Evolutionary conservation across 176 grass and related monocot genomes (phyloP).

Genomic region (Canna indica): DNA sequence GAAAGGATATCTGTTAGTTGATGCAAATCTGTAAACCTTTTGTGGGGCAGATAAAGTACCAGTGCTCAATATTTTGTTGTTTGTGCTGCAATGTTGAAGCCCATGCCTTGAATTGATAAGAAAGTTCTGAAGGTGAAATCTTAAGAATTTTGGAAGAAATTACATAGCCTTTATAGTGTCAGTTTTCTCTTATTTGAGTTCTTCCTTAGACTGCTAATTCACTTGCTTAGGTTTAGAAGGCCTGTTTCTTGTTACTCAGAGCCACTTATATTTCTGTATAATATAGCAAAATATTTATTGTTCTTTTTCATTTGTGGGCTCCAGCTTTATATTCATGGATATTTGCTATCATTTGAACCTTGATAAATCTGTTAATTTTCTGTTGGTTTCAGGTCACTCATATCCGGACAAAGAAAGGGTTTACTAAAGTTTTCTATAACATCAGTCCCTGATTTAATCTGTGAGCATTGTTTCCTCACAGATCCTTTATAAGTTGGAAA

Average conservation of each 20-base stretch:
- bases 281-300: background rate
- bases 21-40: too few species aligned
- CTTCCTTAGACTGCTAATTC: background rate
- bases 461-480: background rate
- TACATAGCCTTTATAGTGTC: too few species aligned
- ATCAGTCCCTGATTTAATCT: constrained; percentile 31
- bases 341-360: background rate
- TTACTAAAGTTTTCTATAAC: constrained; percentile 64
- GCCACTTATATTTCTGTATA: background rate
- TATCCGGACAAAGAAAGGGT: constrained; percentile 74
- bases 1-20: too few species aligned
- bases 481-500: background rate
- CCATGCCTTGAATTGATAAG: too few species aligned
- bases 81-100: too few species aligned
- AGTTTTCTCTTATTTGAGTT: background rate
- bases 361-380: background rate
- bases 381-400: constrained; percentile 45
- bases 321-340: background rate
- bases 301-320: background rate
- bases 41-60: too few species aligned
- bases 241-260: background rate
- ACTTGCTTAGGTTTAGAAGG: background rate
- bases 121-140: too few species aligned
- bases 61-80: too few species aligned
- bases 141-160: too few species aligned